These are phyloP conservation scores for Salpingoeca rosetta DNA, from an alignment of 78 protist genomes.

Conservation along the genomic window DNA sequence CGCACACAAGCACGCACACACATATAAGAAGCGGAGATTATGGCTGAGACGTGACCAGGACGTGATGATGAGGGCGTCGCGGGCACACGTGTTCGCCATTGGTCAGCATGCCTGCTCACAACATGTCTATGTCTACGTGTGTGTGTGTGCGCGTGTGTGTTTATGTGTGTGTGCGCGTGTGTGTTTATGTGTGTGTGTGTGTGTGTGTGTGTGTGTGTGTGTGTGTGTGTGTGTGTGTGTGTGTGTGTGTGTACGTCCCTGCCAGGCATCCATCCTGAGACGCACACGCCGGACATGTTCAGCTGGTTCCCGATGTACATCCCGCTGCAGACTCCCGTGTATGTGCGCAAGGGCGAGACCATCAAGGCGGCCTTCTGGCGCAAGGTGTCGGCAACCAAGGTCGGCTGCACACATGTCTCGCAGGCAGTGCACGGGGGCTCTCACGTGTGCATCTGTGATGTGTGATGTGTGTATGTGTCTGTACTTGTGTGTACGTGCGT, in stretches of 20 bases:
- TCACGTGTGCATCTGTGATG: no score
- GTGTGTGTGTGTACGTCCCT: not conserved
- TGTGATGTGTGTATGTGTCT: not conserved
- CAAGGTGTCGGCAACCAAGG: not conserved
- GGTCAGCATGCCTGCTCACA: not conserved
- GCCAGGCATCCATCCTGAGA: conserved; percentile 68
- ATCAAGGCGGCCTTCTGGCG: conserved; percentile 18
- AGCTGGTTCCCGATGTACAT: conserved; percentile 93
- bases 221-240: not conserved
- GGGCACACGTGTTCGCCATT: no score
- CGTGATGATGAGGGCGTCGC: no score
- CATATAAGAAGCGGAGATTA: no score
- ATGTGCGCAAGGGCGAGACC: not conserved
- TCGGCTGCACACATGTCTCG: not conserved
- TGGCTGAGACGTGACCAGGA: not conserved
- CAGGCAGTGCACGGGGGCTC: no score
- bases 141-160: not conserved
- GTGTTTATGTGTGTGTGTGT: not conserved
- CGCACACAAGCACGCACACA: not conserved
- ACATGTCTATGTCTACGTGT: not conserved
- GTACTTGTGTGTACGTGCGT: not conserved
- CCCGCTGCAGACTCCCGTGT: conserved; percentile 57
- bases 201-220: not conserved
- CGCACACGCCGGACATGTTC: conserved; percentile 81
- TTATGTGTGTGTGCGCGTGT: not conserved